A percentile compares a stretch with the other conserved stretches of the same genome.
Evolutionary conservation across 169 alveolate genomes (phyloP).

Genomic region (Ichthyophthirius multifiliis): DNA sequence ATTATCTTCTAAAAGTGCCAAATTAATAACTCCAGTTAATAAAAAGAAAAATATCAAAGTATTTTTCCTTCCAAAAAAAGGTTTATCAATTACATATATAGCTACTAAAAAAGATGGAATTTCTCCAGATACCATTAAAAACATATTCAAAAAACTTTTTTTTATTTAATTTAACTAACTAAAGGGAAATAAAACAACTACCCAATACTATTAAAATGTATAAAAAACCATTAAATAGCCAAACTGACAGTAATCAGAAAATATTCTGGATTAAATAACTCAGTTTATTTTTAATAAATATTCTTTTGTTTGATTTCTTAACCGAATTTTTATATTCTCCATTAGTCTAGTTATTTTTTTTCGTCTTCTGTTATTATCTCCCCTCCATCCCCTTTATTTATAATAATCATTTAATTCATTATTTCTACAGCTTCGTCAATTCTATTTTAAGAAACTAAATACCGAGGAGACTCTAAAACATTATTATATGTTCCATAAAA

Average conservation of each 20-base stretch:
- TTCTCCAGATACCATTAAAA: constrained; percentile 26
- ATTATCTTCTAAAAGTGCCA: neutral
- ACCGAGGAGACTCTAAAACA: constrained; percentile 17
- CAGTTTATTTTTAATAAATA: neutral
- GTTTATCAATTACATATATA: constrained; percentile 9
- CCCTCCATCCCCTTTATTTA: constrained; percentile 14
- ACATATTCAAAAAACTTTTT: constrained; percentile 12
- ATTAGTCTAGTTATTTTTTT: neutral
- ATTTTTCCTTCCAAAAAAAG: constrained; percentile 37
- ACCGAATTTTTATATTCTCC: neutral
- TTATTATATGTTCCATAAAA: neutral
- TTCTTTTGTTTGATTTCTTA: neutral
- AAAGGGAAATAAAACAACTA: constrained; percentile 34
- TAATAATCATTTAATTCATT: neutral
- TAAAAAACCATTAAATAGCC: neutral
- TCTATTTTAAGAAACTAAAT: neutral
- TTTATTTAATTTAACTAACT: constrained; percentile 5
- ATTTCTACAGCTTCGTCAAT: neutral
- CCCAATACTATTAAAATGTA: constrained; percentile 29
- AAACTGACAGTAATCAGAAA: neutral
- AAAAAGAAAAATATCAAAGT: constrained; percentile 11
- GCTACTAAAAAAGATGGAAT: constrained; percentile 23
- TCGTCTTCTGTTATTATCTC: constrained; percentile 4
- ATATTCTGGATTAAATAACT: neutral
- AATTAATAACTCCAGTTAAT: neutral